Conservation (phyloP, 169 alveolate species). For the Babesia bovis region DNA sequence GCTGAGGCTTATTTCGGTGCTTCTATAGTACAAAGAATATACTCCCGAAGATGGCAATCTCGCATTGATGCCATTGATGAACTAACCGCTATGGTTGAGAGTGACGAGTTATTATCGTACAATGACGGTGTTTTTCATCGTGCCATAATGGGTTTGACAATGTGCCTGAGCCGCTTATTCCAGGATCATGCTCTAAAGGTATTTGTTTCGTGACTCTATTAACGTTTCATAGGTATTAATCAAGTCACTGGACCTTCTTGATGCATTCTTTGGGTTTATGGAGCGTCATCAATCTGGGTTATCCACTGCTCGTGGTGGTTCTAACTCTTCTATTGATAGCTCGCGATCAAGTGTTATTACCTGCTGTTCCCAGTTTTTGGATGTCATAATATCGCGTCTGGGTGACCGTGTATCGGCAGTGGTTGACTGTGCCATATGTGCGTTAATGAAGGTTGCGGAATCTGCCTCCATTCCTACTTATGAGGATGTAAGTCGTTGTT, state of each 20-base stretch:
- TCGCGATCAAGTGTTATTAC: neutral
- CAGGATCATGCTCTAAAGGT: slow-evolving; percentile 43
- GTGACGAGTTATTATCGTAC: neutral
- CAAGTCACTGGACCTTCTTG: slow-evolving; percentile 35
- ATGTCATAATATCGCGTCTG: slow-evolving; percentile 1
- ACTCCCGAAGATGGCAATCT: slow-evolving; percentile 16
- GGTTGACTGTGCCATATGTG: slow-evolving; percentile 34
- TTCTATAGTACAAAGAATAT: neutral
- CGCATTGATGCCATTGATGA: slow-evolving; percentile 33
- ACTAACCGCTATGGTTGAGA: neutral
- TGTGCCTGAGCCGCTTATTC: slow-evolving; percentile 1
- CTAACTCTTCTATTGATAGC: neutral
- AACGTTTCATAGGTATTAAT: neutral
- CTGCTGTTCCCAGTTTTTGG: slow-evolving; percentile 13
- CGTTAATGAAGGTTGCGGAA: slow-evolving; percentile 33
- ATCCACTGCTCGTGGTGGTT: slow-evolving; percentile 1
- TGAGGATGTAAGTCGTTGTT: slow-evolving; percentile 17
- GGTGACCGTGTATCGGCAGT: slow-evolving; percentile 47
- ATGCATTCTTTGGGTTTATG: slow-evolving; percentile 25
- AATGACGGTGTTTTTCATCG: slow-evolving; percentile 11
- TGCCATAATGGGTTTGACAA: slow-evolving; percentile 11
- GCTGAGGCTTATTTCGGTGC: slow-evolving; percentile 5
- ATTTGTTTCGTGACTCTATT: neutral
- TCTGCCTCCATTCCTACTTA: slow-evolving; percentile 28
- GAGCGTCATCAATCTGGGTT: slow-evolving; percentile 10